Evolutionary conservation across 768 basidiomycete species (phyloP).

Genomic region (Lactifluus pinguis): DNA sequence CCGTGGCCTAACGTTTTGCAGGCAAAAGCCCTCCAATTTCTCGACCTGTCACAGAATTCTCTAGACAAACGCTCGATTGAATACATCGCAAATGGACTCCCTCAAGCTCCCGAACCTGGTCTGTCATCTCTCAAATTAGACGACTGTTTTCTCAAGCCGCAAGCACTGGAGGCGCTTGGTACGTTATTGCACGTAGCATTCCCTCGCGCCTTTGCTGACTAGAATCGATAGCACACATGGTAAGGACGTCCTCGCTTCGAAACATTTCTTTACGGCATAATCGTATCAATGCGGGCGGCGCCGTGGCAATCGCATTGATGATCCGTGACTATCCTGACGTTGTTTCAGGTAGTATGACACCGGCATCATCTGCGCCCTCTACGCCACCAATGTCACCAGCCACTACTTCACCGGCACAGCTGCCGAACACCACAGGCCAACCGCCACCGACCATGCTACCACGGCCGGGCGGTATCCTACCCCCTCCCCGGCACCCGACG

Average conservation of each 20-base stretch:
- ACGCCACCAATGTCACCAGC: slow-evolving; percentile 25
- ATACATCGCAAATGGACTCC: slow-evolving; percentile 63
- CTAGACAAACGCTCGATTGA: slow-evolving; percentile 83
- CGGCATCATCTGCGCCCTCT: slow-evolving; percentile 22
- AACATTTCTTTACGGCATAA: slow-evolving; percentile 91
- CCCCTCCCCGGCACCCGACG: slow-evolving; percentile 44
- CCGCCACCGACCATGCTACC: slow-evolving; percentile 27
- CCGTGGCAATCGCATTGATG: slow-evolving; percentile 90
- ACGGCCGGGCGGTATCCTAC: slow-evolving; percentile 35
- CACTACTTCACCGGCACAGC: slow-evolving; percentile 27
- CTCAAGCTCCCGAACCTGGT: slow-evolving; percentile 41
- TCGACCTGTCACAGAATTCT: slow-evolving; percentile 81
- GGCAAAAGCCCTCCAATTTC: slow-evolving; percentile 72
- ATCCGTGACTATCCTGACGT: slow-evolving; percentile 92
- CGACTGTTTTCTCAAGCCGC: slow-evolving; percentile 69
- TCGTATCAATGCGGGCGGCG: slow-evolving; percentile 73
- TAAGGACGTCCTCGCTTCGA: slow-evolving; percentile 73
- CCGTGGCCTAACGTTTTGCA: slow-evolving; percentile 25
- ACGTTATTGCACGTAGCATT: slow-evolving; percentile 24
- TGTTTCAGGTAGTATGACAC: slow-evolving; percentile 30
- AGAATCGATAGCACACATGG: slow-evolving; percentile 52
- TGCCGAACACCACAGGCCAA: slow-evolving; percentile 26
- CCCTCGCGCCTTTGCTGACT: neutral
- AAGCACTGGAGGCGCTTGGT: slow-evolving; percentile 76
- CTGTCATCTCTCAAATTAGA: slow-evolving; percentile 81